Evolutionary conservation across 1,139 yeast genomes (phyloP).

Genomic region (Geotrichum aggregatum): DNA sequence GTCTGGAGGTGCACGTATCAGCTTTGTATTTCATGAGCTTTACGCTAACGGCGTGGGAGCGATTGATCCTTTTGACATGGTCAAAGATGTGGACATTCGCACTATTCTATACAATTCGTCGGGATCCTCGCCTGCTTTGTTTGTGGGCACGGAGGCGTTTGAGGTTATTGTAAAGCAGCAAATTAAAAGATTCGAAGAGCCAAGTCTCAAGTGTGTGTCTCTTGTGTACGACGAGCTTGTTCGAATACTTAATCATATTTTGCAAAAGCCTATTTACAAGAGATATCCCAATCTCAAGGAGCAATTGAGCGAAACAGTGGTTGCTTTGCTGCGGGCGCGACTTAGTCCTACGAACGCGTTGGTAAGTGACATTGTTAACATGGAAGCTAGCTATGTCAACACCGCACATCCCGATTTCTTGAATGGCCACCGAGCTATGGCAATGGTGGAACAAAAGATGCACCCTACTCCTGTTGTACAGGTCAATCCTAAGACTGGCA

Average conservation of each 20-base stretch:
- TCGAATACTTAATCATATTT: slow-evolving; percentile 81
- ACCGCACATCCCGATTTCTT: slow-evolving; percentile 96
- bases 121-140: slow-evolving; percentile 92
- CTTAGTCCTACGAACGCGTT: slow-evolving; percentile 81
- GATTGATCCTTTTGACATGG: slow-evolving; percentile 94
- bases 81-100: slow-evolving; percentile 93
- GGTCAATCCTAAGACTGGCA: slow-evolving; percentile 91
- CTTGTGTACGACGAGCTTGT: slow-evolving; percentile 92
- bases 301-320: slow-evolving; percentile 73
- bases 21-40: slow-evolving; percentile 95
- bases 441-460: slow-evolving; percentile 82
- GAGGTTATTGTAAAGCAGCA: slow-evolving; percentile 94
- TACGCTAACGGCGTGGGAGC: slow-evolving; percentile 90
- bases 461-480: slow-evolving; percentile 76
- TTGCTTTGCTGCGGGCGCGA: slow-evolving; percentile 74
- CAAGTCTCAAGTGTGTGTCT: slow-evolving; percentile 84
- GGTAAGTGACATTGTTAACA: slow-evolving; percentile 71
- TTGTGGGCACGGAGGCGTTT: slow-evolving; percentile 95
- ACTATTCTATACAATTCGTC: slow-evolving; percentile 92
- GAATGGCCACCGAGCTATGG: slow-evolving; percentile 93
- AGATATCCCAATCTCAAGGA: slow-evolving; percentile 91
- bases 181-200: slow-evolving; percentile 91
- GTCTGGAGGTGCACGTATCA: slow-evolving; percentile 96
- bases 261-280: slow-evolving; percentile 73
- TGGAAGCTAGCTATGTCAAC: slow-evolving; percentile 92